Evolutionary conservation across 176 grass and related monocot species (phyloP), one percentile per base, ranked within the genome.

Genomic region (Miscanthus lutarioriparius): DNA sequence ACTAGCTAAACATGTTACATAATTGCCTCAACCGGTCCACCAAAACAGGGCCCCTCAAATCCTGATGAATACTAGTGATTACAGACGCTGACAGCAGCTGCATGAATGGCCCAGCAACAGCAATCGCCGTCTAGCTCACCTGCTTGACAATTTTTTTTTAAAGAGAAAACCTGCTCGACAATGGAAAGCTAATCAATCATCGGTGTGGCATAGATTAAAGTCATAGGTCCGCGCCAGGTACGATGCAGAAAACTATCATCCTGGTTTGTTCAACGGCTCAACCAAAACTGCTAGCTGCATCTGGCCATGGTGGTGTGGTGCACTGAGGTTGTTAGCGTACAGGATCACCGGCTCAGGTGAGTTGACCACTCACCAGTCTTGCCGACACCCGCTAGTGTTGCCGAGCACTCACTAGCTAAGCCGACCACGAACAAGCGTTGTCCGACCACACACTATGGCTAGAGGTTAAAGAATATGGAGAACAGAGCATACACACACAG

Each of bases 201-300:
- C 40, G 33, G 16, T 22, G 26, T 63, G 11, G 17, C 12, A 20
- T 36, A 2, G 28, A 79, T 61, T 28, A 59, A 45, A 36, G 35
- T 5, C 6, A 27, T 27, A 38, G 70, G 26, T 59, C 36, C n/a
- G 53, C 19, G 43, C 39, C 82, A n/a, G 25, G 44, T 44, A 79
- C 74, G 22, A 17, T 62, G 7, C 45, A 63, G 10, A 33, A 67
- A 74, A 16, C 33, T 48, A 67, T 86, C 70, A 74, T 4, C 61
- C 47, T 66, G 68, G 75, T 87, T 70, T 75, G 88, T 74, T 79
- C 80, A 90, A 79, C 80, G 37, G 61, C 44, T 51, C 75, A 83
- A 87, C 80, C 4, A 83, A 80, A 76, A 67, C 43, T 53, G 74
- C 36, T 75, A 45, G 9, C 88, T 73, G 36, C 78, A 48, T 36